A percentile compares a stretch with the other conserved stretches of the same genome.
These are phyloP conservation scores for Debaryomyces robertsiae DNA, from an alignment of 1,139 yeast genomes.

Conservation along the genomic window DNA sequence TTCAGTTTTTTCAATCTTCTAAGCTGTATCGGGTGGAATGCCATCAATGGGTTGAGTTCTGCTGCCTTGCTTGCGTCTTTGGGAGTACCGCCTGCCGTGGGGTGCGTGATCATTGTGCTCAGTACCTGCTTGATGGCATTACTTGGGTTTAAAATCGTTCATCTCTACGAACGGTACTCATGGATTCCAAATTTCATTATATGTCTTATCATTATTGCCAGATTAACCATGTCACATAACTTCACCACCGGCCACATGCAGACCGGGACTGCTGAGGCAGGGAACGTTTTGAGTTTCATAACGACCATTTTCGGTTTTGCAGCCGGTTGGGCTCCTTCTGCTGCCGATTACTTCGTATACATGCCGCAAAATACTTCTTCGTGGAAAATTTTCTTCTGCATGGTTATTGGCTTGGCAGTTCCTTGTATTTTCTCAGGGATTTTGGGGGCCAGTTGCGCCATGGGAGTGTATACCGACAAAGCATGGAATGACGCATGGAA, in stretches of 20 bases:
- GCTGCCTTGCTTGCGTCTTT: slow-evolving; percentile 31
- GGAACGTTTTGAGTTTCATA: slow-evolving; percentile 30
- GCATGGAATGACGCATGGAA: slow-evolving; percentile 24
- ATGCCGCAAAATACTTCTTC: slow-evolving; percentile 28
- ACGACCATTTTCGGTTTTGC: slow-evolving; percentile 32
- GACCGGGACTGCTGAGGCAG: slow-evolving; percentile 42
- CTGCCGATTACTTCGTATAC: slow-evolving; percentile 36
- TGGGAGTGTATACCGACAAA: slow-evolving; percentile 23
- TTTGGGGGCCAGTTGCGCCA: slow-evolving; percentile 36
- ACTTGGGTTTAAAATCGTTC: slow-evolving; percentile 33
- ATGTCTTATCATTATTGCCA: slow-evolving; percentile 29
- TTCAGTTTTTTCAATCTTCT: slow-evolving; percentile 36
- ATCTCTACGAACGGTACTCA: slow-evolving; percentile 30
- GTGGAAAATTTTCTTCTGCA: slow-evolving; percentile 28
- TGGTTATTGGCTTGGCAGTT: slow-evolving; percentile 31
- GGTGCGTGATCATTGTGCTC: slow-evolving; percentile 32
- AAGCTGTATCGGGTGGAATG: slow-evolving; percentile 40
- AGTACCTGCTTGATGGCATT: slow-evolving; percentile 29
- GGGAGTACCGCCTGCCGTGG: slow-evolving; percentile 37
- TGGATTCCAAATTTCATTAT: slow-evolving; percentile 34
- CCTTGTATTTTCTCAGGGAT: slow-evolving; percentile 30
- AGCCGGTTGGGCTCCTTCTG: slow-evolving; percentile 35
- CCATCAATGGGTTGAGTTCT: slow-evolving; percentile 35
- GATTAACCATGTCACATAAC: slow-evolving; percentile 25
- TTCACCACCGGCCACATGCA: slow-evolving; percentile 35